Conservation (phyloP, 164 flowering plant species). For the Nelumbo lutea region DNA sequence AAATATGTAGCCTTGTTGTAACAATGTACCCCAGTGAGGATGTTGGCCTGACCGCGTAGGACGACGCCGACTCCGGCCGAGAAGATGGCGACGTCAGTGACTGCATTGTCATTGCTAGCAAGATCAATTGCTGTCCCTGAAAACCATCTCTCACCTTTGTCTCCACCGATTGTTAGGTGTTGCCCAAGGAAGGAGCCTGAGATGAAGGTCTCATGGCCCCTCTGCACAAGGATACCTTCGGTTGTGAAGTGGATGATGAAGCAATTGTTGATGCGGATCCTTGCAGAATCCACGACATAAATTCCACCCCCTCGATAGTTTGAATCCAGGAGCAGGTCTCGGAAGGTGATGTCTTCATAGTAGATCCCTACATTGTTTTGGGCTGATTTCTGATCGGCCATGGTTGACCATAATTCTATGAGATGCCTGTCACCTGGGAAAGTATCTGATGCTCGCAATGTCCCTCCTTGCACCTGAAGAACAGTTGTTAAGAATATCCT, state of each 20-base stretch:
- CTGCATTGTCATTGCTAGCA: conserved; percentile 41
- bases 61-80: conserved; percentile 45
- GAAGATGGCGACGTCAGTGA: conserved; percentile 51
- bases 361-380: conserved; percentile 9
- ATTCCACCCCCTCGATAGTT: conserved; percentile 43
- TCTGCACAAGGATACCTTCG: conserved; percentile 14
- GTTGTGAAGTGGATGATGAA: conserved; percentile 23
- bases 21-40: conserved; percentile 54
- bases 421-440: conserved; percentile 1
- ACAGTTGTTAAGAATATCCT: too few species aligned
- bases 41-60: conserved; percentile 48
- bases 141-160: conserved; percentile 32
- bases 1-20: conserved; percentile 56
- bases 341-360: conserved; percentile 46
- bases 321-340: conserved; percentile 48
- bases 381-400: background rate
- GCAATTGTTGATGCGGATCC: conserved; percentile 33
- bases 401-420: background rate
- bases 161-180: conserved; percentile 42
- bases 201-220: conserved; percentile 23
- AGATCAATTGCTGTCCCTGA: conserved; percentile 42
- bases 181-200: conserved; percentile 21
- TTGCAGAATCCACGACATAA: conserved; percentile 28
- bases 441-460: background rate
- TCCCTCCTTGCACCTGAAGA: background rate